These are phyloP conservation scores for Rosa lucieae DNA, from an alignment of 306 rosid genomes.

Conservation along the genomic window DNA sequence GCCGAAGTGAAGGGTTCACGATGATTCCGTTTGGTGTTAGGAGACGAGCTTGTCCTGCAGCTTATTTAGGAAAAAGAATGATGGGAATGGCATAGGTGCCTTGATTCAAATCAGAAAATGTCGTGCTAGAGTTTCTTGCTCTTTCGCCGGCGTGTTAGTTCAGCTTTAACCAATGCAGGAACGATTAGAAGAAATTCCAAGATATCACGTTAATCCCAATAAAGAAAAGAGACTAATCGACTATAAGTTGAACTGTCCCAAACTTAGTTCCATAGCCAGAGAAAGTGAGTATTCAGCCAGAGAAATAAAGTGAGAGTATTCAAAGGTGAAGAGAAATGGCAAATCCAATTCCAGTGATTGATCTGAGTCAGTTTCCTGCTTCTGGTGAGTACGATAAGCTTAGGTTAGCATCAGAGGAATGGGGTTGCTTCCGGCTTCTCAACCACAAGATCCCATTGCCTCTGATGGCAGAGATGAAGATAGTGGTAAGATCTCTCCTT, in stretches of 20 bases:
- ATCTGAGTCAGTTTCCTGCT: constrained; percentile 31
- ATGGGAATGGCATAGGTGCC: constrained; percentile 27
- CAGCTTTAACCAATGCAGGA: too few species aligned
- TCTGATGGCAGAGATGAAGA: constrained; percentile 54
- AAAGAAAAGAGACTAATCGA: too few species aligned
- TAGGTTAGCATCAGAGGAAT: constrained; percentile 55
- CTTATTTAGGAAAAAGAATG: constrained; percentile 23
- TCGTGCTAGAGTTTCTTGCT: too few species aligned
- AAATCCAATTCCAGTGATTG: constrained; percentile 54
- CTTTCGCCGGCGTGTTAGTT: too few species aligned
- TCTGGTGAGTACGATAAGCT: constrained; percentile 32
- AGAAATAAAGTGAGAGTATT: too few species aligned
- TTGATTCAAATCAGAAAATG: background rate
- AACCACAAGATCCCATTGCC: constrained; percentile 41
- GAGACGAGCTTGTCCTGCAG: constrained; percentile 50
- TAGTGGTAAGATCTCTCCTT: constrained; percentile 32
- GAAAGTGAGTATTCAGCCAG: too few species aligned
- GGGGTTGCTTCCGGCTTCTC: constrained; percentile 61
- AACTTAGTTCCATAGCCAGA: too few species aligned
- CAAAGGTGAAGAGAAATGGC: too few species aligned
- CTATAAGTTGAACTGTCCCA: too few species aligned
- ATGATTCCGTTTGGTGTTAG: constrained; percentile 47
- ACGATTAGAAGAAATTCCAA: too few species aligned
- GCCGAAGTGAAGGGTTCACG: constrained; percentile 3
- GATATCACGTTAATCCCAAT: too few species aligned